Conservation (phyloP, 441 rosid genomes). For the Manihot esculenta region DNA sequence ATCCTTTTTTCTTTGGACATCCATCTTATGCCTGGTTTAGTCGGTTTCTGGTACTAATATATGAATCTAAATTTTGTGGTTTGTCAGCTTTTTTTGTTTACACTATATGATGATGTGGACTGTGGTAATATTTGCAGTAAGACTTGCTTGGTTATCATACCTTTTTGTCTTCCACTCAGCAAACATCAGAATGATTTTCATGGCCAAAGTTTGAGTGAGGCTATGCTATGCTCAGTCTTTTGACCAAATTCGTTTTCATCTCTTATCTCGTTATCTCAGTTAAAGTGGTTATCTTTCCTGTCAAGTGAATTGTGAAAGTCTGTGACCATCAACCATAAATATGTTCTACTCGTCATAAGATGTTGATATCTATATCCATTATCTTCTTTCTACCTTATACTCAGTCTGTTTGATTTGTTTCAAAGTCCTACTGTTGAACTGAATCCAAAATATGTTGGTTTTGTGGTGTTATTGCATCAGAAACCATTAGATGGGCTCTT, state of each 20-base stretch:
- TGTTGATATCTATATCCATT: background rate
- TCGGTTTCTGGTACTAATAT: background rate
- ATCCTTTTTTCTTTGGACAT: background rate
- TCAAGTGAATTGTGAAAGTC: background rate
- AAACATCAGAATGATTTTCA: background rate
- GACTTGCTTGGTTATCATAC: background rate
- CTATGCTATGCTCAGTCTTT: background rate
- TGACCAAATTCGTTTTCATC: background rate
- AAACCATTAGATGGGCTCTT: background rate
- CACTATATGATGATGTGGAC: background rate
- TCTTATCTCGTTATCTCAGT: background rate
- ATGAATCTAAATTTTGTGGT: slow-evolving; percentile 3
- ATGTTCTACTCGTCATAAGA: background rate
- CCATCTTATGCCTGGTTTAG: background rate
- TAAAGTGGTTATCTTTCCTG: background rate
- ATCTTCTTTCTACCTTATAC: background rate
- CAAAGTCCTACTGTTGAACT: background rate
- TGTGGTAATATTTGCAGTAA: background rate
- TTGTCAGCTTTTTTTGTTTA: background rate
- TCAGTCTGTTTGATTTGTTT: background rate
- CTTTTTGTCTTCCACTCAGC: background rate
- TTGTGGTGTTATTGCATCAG: background rate
- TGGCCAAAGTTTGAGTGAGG: background rate
- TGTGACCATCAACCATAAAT: background rate
- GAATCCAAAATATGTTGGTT: slow-evolving; percentile 5